Percentiles rank a stretch among this genome's conserved stretches.
Conservation (phyloP, 768 basidiomycete species). For the Tulasnella sp. region DNA sequence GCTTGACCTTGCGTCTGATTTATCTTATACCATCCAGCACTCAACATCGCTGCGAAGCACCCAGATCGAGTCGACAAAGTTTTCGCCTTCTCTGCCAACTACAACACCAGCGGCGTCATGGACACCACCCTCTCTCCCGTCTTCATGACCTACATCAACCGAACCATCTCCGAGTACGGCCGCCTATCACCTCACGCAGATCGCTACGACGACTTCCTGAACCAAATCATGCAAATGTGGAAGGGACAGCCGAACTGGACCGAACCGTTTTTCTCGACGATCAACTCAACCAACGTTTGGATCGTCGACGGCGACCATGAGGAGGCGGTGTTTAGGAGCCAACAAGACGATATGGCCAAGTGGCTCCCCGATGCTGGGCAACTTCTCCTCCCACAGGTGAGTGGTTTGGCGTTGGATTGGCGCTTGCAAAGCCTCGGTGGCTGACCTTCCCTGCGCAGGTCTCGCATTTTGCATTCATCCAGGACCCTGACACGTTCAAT, state of each 20-base stretch:
- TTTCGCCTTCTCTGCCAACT: conserved; percentile 29
- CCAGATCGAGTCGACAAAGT: neutral
- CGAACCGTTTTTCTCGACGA: conserved; percentile 11
- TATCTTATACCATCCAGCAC: neutral
- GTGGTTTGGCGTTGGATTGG: neutral
- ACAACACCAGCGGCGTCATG: conserved; percentile 27
- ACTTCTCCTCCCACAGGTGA: conserved; percentile 12
- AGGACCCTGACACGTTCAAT: conserved; percentile 20
- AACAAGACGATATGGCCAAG: conserved; percentile 22
- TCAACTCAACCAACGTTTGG: conserved; percentile 1
- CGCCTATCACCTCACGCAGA: neutral
- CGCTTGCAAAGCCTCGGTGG: neutral
- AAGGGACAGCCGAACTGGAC: conserved; percentile 26
- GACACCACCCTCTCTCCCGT: neutral
- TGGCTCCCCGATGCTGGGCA: conserved; percentile 13
- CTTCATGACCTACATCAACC: conserved; percentile 29
- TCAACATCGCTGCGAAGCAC: conserved; percentile 6
- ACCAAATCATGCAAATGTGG: conserved; percentile 21
- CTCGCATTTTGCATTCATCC: conserved; percentile 31
- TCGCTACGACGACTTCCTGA: conserved; percentile 22
- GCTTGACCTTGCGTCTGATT: neutral
- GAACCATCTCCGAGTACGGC: conserved; percentile 9
- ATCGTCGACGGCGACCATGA: conserved; percentile 27
- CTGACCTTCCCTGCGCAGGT: neutral
- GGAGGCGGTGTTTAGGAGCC: conserved; percentile 17